Base-by-base conservation (phyloP, 768 basidiomycete genomes). In the Flagelloscypha sp. region DNA sequence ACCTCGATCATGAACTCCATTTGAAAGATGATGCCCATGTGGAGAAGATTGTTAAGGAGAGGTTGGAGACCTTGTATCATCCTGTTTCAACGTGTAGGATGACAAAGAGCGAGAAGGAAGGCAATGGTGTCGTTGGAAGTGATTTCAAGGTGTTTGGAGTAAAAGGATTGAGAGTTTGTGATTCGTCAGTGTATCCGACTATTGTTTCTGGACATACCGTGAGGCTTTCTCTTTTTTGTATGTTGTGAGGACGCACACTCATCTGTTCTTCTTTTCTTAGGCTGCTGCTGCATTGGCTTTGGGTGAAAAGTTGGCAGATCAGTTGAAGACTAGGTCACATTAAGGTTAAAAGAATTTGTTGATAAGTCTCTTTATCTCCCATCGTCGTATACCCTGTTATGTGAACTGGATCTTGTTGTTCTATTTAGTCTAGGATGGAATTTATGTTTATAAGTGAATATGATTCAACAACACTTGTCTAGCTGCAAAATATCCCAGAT, bases 201-300 rank as follows among this genome's bases (percentile, higher is more conserved):
- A 68, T 67, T 36, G 48, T 68, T 5, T 69, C 70, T 38, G 68
- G 68, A 2, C 68, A 71, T 52, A 66, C 66, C 42, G 66, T 63
- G 35, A 43, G 64, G 36, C n/a, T n/a, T n/a, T 52, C n/a, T 16
- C 21, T 31, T 41, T 16, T 36, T 17, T n/a, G 20, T 13, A 13
- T 7, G 9, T 24, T 22, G 15, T 20, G 33, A 12, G 31, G 16
- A 9, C 35, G 35, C 7, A 18, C 27, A 18, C 29, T 47, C 5
- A 45, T 22, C 12, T 30, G 13, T 35, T n/a, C 19, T 18, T 19
- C 2, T 10, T 37, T 20, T n/a, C 30, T 24, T 7, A 61, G 59
- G 54, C 58, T 33, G 59, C 56, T 3, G 59, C 50, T 5, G 58
- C 56, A 36, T 52, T 40, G 24, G 61, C 59, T 3, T 39, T 51